Evolutionary conservation across 2,329 filamentous ascomycete species (phyloP), one percentile per base, ranked within the genome.

Genomic region (Penicillium sp.): DNA sequence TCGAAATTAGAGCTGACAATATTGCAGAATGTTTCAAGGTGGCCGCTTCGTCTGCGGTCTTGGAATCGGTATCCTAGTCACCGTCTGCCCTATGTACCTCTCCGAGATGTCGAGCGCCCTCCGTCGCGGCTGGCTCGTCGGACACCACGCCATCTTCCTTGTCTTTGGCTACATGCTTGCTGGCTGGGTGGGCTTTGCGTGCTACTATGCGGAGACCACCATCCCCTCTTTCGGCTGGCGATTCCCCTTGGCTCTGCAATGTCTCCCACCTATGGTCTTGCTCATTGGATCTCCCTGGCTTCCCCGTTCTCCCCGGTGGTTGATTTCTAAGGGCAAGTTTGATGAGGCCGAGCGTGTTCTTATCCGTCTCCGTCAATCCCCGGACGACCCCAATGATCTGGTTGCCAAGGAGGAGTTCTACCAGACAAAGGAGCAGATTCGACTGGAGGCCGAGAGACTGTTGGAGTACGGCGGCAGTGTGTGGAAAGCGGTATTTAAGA

Each of bases 261-360:
- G 67, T 28, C 46, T 77, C 6, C 64, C 65, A 1, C 70, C 74
- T 1, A 44, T 73, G 15, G 60, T 75, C 10, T 59, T 78, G 24
- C 64, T 75, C 1, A 9, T 66, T 4, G 72, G 70, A 1, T 72
- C 71, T 2, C 62, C 67, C 6, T 75, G 70, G 68, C 64, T 77
- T 4, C 74, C 75, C 10, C 63, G 66, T 28, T 79, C 77, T 0
- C 76, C 77, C 0, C 66, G 76, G 7, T 80, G 77, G 77, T 63
- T 79, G 10, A 66, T 79, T 33, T 71, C 71, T 0, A 73, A 76
- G 50, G 76, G 75, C 0, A 67, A 67, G 10, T 57, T 65, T 1
- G 72, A 76, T 1, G 73, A 79, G 50, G 77, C 77, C 0, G 74
- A 70, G 61, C 45, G 57, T 6, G 70, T 78, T 1, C 54, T 78